These are phyloP conservation scores for Phylloporus arenicola DNA, from an alignment of 768 basidiomycete genomes.

Conservation along the genomic window DNA sequence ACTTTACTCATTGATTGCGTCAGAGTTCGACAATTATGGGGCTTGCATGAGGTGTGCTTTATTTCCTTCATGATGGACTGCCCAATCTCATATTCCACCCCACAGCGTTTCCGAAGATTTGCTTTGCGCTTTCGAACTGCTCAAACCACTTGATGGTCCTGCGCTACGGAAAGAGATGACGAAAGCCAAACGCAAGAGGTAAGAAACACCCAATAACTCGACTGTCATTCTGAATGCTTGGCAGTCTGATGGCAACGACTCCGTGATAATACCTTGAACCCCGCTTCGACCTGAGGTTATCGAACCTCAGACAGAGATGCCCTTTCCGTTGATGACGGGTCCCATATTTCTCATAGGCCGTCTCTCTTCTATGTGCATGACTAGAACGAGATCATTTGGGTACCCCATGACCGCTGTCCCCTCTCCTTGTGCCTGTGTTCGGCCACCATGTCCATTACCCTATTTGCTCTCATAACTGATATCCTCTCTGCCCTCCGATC, in stretches of 20 bases:
- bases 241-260: conserved; percentile 32
- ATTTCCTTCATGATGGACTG: background rate
- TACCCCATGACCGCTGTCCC: conserved; percentile 24
- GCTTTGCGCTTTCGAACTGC: conserved; percentile 93
- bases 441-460: conserved; percentile 22
- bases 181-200: conserved; percentile 98
- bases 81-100: conserved; percentile 12
- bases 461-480: conserved; percentile 29
- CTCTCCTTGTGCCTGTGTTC: conserved; percentile 16
- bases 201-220: background rate
- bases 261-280: conserved; percentile 16
- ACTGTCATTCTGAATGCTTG: conserved; percentile 1
- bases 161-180: conserved; percentile 98
- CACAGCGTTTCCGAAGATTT: conserved; percentile 91
- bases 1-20: conserved; percentile 14
- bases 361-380: conserved; percentile 16
- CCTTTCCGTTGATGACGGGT: conserved; percentile 10
- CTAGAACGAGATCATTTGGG: conserved; percentile 25
- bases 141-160: conserved; percentile 92
- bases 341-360: conserved; percentile 15
- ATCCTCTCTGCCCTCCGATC: conserved; percentile 19
- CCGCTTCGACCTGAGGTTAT: conserved; percentile 2
- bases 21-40: conserved; percentile 94
- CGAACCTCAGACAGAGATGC: conserved; percentile 4
- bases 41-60: conserved; percentile 81